phyloP scores from a whole-genome alignment of 352 stramenopile species.

The Ophiocytium majus region DNA sequence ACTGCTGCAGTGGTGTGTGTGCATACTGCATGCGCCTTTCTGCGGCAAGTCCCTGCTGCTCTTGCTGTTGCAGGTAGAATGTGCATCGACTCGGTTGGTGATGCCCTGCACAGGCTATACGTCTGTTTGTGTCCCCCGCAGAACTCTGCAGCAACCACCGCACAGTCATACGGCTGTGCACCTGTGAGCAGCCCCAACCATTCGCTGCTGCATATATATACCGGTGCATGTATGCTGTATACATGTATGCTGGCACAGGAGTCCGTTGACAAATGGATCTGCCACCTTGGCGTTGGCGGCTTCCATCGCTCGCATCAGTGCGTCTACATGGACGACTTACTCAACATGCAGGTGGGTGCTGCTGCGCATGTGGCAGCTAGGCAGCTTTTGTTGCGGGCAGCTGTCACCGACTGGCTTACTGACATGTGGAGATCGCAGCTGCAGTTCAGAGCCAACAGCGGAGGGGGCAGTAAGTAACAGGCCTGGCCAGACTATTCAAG shows the following conservation, averaged over 20 bases:
- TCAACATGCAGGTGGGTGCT: constrained; percentile 34
- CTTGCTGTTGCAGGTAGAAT: too few species aligned
- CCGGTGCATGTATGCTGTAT: neutral
- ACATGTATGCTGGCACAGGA: neutral
- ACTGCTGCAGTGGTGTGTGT: neutral
- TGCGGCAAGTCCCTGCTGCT: too few species aligned
- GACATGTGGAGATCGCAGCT: too few species aligned
- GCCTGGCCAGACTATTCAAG: neutral
- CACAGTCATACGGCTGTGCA: neutral
- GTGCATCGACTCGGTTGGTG: too few species aligned
- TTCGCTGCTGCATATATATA: neutral
- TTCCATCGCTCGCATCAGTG: constrained; percentile 62
- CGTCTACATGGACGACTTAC: constrained; percentile 60
- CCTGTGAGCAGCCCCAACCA: neutral
- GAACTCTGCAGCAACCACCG: neutral
- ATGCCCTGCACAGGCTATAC: neutral
- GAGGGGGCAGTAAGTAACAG: too few species aligned
- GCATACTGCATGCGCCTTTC: neutral
- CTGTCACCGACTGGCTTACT: neutral
- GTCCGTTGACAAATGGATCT: constrained; percentile 53
- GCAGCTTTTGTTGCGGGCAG: neutral
- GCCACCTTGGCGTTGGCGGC: constrained; percentile 61
- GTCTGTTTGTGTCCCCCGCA: neutral
- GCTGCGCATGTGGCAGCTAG: neutral
- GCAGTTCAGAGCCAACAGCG: too few species aligned